A percentile compares a stretch with the other conserved stretches of the same genome.
Conservation (phyloP, 495 filamentous ascomycete species). For the Neurospora tetraspora region DNA sequence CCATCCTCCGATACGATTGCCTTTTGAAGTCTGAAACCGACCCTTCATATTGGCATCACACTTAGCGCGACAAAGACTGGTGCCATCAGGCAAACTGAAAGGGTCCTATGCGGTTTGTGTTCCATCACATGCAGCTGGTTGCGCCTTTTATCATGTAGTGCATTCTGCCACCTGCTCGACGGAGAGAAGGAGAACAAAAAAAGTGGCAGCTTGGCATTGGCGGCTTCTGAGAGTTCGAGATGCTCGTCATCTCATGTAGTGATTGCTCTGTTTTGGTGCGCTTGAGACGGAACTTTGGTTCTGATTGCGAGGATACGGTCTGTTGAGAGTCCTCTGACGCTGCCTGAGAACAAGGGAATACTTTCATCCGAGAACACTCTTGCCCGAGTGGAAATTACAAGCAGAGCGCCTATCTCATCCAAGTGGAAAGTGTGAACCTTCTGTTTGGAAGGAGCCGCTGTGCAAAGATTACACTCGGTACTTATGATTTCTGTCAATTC, state of each 20-base stretch:
- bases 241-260: background rate
- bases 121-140: background rate
- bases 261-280: background rate
- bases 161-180: background rate
- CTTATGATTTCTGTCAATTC: too few species aligned
- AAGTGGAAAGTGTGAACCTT: background rate
- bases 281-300: background rate
- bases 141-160: background rate
- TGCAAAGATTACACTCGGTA: background rate
- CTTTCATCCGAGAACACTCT: background rate
- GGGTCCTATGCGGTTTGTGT: background rate
- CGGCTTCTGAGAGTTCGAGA: background rate
- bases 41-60: background rate
- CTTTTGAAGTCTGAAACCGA: background rate
- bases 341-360: background rate
- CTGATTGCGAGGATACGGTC: background rate
- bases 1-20: background rate
- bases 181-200: background rate
- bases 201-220: background rate
- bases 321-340: background rate
- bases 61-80: background rate
- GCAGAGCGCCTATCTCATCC: background rate
- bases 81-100: background rate
- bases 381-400: background rate
- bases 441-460: background rate